phyloP scores from a whole-genome alignment of 2,329 filamentous ascomycete species.

The Claviceps maximensis region DNA sequence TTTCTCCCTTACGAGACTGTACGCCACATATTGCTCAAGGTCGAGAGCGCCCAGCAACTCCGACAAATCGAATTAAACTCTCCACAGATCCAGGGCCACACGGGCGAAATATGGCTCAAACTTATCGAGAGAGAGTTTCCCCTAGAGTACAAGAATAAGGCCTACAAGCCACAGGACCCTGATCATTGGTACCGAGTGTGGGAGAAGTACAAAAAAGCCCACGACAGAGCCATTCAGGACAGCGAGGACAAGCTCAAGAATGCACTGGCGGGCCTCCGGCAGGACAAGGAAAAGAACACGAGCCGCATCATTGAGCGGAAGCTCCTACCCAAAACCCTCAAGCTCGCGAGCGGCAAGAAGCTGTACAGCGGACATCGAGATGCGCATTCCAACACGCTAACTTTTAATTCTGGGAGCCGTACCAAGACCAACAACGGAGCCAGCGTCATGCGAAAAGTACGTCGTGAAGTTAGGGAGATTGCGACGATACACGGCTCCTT shows the following conservation, averaged over 20 bases:
- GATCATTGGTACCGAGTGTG: slow-evolving; percentile 70
- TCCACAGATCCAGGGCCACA: slow-evolving; percentile 59
- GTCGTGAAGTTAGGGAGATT: slow-evolving; percentile 43
- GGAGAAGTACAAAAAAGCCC: slow-evolving; percentile 48
- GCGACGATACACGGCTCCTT: slow-evolving; percentile 33
- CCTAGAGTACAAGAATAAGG: slow-evolving; percentile 45
- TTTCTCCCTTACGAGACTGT: slow-evolving; percentile 52
- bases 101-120: slow-evolving; percentile 61
- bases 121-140: slow-evolving; percentile 71
- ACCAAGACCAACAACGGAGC: slow-evolving; percentile 38
- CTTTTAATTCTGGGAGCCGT: slow-evolving; percentile 34
- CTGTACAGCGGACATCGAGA: slow-evolving; percentile 17
- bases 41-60: slow-evolving; percentile 64
- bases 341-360: slow-evolving; percentile 16
- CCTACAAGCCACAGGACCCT: slow-evolving; percentile 51
- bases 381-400: slow-evolving; percentile 20
- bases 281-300: slow-evolving; percentile 43
- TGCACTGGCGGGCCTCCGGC: slow-evolving; percentile 42
- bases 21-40: slow-evolving; percentile 52
- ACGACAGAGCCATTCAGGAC: slow-evolving; percentile 42
- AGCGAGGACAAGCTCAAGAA: slow-evolving; percentile 46
- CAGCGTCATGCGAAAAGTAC: slow-evolving; percentile 42
- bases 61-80: slow-evolving; percentile 60
- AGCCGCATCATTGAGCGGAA: slow-evolving; percentile 42
- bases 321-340: slow-evolving; percentile 29